Evolutionary conservation across 805 yeast genomes (phyloP), one percentile per base, ranked within the genome.

Genomic region (Wickerhamiella siamensis): DNA sequence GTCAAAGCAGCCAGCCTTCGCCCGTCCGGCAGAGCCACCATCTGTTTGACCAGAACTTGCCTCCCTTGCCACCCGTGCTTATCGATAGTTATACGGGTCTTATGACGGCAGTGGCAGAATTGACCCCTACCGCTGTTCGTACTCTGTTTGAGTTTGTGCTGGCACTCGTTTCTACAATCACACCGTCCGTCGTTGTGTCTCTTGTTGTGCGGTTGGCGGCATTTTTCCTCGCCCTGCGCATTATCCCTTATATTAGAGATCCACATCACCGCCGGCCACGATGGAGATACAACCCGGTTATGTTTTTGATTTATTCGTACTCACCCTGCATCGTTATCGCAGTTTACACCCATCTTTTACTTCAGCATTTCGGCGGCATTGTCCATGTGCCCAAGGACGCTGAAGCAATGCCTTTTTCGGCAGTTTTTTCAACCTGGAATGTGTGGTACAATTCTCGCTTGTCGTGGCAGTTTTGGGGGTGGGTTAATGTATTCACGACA

Each of bases 381-480:
- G 55, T 53, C 20, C 55, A 52, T 18, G 45, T 31, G n/a, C 12
- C 44, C 9, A 31, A 31, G 4, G 26, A 40, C 31, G 32, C 21
- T 19, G 38, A 43, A 9, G 15, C 41, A 4, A 43, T 41, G 21
- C 50, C 51, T 12, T 36, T 44, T 15, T 44, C 39, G 39, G 43
- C 32, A 15, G 36, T 39, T 5, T 21, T 49, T 24, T 46, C 46
- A 10, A 14, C 42, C 27, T 22, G 46, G 2, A 43, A 43, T 18
- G 47, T 52, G 14, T 72, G 35, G 70, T 77, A 56, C 32, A 56
- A 50, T 41, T 52, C 62, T 9, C 53, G 59, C 16, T 47, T 47
- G 43, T 79, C 95, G n/a, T 81, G 94, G 83, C 86, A 84, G 53
- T 82, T 91, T 57, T 88, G 98, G 97, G 83, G 87, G 53, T 88